Evolutionary conservation across 768 basidiomycete species (phyloP).

Genomic region (Trametes cubensis): DNA sequence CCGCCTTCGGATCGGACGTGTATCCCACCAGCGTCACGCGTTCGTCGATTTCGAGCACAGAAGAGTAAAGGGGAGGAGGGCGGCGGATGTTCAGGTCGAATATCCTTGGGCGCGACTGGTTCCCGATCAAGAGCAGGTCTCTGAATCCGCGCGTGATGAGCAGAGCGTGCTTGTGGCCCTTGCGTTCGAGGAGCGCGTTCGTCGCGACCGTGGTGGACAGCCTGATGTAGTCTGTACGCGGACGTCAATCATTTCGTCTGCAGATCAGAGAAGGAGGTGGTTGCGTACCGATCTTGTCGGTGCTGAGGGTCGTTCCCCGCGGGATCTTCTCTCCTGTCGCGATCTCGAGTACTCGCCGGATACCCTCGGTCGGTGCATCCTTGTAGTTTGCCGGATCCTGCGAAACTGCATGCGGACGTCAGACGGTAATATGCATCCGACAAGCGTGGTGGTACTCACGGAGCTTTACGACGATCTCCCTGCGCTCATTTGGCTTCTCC

Average conservation of each 20-base stretch:
- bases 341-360: slow-evolving; percentile 80
- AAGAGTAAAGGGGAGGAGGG: slow-evolving; percentile 72
- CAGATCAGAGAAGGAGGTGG: not conserved
- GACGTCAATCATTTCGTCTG: not conserved
- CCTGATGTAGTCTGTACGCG: slow-evolving; percentile 78
- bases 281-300: slow-evolving; percentile 75
- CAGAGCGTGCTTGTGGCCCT: slow-evolving; percentile 89
- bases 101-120: slow-evolving; percentile 92
- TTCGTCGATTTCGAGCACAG: slow-evolving; percentile 81
- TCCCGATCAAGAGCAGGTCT: slow-evolving; percentile 90
- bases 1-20: slow-evolving; percentile 84
- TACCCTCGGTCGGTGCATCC: slow-evolving; percentile 95
- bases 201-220: slow-evolving; percentile 95
- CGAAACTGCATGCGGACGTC: slow-evolving; percentile 58
- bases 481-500: slow-evolving; percentile 56
- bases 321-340: slow-evolving; percentile 70
- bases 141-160: slow-evolving; percentile 91
- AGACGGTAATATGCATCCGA: not conserved
- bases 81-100: slow-evolving; percentile 93
- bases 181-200: slow-evolving; percentile 92
- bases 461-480: slow-evolving; percentile 90
- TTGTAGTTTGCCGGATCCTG: slow-evolving; percentile 86
- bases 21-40: slow-evolving; percentile 94
- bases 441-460: slow-evolving; percentile 45
- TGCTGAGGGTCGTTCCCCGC: slow-evolving; percentile 66